phyloP scores from a whole-genome alignment of 768 basidiomycete genomes.

The Sarcodon aspratus region DNA sequence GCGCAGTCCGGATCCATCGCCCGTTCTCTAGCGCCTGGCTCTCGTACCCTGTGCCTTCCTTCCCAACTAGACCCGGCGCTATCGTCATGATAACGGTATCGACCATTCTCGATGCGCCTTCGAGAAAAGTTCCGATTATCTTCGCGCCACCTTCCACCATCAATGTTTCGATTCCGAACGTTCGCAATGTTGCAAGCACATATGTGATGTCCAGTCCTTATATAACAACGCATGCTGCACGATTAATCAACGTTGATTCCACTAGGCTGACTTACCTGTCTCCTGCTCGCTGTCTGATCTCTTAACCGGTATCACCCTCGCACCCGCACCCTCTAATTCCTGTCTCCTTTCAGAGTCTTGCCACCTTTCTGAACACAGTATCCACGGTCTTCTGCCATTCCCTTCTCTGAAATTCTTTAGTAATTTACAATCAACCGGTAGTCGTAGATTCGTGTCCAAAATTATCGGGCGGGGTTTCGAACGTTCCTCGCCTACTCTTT shows the following conservation, averaged over 20 bases:
- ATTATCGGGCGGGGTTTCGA: conserved; percentile 71
- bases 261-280: background rate
- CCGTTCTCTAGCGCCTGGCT: conserved; percentile 12
- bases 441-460: conserved; percentile 65
- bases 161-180: conserved; percentile 51
- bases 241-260: background rate
- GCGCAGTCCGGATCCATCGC: conserved; percentile 9
- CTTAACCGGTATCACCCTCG: conserved; percentile 43
- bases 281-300: conserved; percentile 1
- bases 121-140: conserved; percentile 69
- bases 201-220: conserved; percentile 6
- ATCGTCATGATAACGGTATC: conserved; percentile 78
- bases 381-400: conserved; percentile 29
- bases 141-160: conserved; percentile 96
- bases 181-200: conserved; percentile 41
- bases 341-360: conserved; percentile 11
- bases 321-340: conserved; percentile 55
- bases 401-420: conserved; percentile 50
- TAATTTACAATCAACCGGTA: conserved; percentile 57
- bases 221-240: background rate
- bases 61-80: conserved; percentile 77
- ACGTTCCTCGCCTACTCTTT: conserved; percentile 13
- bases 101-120: conserved; percentile 22
- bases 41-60: conserved; percentile 51
- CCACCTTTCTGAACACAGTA: background rate